Evolutionary conservation across 805 yeast species (phyloP), one percentile per base, ranked within the genome.

Genomic region (Komagataella pastoris): DNA sequence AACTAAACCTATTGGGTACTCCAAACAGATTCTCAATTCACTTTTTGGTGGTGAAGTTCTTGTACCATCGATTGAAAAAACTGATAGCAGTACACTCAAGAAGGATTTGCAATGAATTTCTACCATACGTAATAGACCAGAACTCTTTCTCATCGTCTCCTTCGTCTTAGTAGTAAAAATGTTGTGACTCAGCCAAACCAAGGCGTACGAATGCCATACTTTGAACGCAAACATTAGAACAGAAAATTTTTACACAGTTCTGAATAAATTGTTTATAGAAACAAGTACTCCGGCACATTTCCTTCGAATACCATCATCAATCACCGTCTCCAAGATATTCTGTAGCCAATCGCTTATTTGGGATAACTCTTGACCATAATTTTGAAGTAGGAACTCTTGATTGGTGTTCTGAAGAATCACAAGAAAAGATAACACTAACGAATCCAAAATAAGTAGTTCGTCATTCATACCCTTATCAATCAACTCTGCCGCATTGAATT

Each of bases 331-430:
- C 14, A 49, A 49, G 5, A 49, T 30, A 18, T 17, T 19, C 19
- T 49, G 47, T 24, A 45, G 21, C 48, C 51, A 49, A 24, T 49
- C 51, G 36, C 24, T 49, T 12, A 46, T n/a, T 18, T 43, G 8
- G 6, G 51, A 44, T 6, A 55, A 30, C 24, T 56, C 56, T 17
- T 46, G 47, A 44, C 51, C 47, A 18, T 18, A 55, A n/a, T 52
- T 44, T 43, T 49, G 48, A 6, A 49, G 46, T 40, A 55, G 36
- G 14, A 55, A 48, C 23, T 50, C 50, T 8, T 54, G 50, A 45
- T 51, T 54, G 3, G 55, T 47, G 24, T 53, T 56, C 17, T 55
- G 55, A 30, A 54, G 23, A 17, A 56, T 50, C 8, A 55, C 51
- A 8, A 49, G 23, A 6, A 55, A 45, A 12, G 52, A 54, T 19